Percentiles rank a stretch among this genome's conserved stretches.
These are phyloP conservation scores for Macrolepiota dolichaula DNA, from an alignment of 768 basidiomycete species.

Conservation along the genomic window DNA sequence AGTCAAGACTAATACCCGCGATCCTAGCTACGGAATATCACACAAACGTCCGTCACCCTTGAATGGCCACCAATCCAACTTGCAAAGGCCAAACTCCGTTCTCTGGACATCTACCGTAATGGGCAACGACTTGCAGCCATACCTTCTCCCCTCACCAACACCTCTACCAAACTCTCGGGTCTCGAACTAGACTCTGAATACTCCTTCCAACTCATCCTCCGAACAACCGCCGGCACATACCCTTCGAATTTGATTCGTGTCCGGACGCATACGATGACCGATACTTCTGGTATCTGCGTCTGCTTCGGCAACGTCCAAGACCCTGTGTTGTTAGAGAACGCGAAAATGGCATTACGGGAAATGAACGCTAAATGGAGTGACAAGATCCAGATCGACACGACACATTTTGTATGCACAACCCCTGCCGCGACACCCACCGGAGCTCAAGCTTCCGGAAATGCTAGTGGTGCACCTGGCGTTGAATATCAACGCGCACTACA, in stretches of 20 bases:
- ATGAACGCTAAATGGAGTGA: slow-evolving; percentile 92
- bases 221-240: slow-evolving; percentile 89
- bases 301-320: slow-evolving; percentile 94
- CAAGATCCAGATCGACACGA: slow-evolving; percentile 95
- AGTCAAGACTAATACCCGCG: background rate
- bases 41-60: slow-evolving; percentile 94
- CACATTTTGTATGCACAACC: slow-evolving; percentile 95
- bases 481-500: slow-evolving; percentile 96
- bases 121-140: slow-evolving; percentile 84
- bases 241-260: slow-evolving; percentile 81
- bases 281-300: slow-evolving; percentile 92
- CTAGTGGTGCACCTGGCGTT: slow-evolving; percentile 62
- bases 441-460: slow-evolving; percentile 50
- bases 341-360: slow-evolving; percentile 73
- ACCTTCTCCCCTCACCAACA: slow-evolving; percentile 78
- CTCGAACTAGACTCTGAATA: slow-evolving; percentile 83
- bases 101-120: slow-evolving; percentile 92
- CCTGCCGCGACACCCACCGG: slow-evolving; percentile 67
- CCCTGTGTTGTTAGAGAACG: slow-evolving; percentile 67
- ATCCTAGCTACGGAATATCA: slow-evolving; percentile 79
- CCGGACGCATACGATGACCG: slow-evolving; percentile 90
- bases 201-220: slow-evolving; percentile 90
- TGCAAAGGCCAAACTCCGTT: slow-evolving; percentile 82
- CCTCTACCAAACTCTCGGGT: slow-evolving; percentile 83
- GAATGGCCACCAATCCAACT: slow-evolving; percentile 90